These are phyloP conservation scores for Henningerozyma blattae DNA, from an alignment of 805 yeast genomes.

Conservation along the genomic window DNA sequence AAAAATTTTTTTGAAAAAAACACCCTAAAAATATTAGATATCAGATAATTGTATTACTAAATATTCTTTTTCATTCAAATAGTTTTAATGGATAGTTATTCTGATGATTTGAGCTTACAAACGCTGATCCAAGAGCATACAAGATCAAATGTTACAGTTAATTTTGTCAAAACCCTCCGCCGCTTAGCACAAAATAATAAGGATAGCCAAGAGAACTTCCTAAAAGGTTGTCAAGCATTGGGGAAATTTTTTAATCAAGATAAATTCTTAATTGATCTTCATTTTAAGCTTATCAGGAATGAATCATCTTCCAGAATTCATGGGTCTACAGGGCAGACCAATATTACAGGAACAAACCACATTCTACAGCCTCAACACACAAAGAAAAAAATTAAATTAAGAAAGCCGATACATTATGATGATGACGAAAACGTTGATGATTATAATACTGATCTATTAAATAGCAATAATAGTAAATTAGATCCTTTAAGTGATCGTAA, in stretches of 20 bases:
- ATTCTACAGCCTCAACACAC: too few relatives aligned
- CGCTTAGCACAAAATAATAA: conserved; percentile 9
- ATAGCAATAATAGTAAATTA: neutral
- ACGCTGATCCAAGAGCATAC: conserved; percentile 15
- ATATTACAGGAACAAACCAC: neutral
- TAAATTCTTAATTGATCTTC: conserved; percentile 5
- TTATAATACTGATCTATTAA: neutral
- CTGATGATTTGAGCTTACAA: too few relatives aligned
- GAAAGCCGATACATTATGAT: too few relatives aligned
- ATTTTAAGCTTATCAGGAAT: too few relatives aligned
- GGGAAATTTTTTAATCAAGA: conserved; percentile 16
- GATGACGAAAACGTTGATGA: conserved; percentile 2
- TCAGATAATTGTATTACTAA: too few relatives aligned
- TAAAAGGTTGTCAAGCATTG: conserved; percentile 14
- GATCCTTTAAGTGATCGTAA: neutral
- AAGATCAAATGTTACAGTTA: conserved; percentile 10
- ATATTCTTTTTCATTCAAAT: too few relatives aligned
- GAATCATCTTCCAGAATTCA: too few relatives aligned
- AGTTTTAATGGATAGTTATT: too few relatives aligned
- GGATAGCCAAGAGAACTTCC: conserved; percentile 8
- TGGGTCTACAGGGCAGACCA: neutral
- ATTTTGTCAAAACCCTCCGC: conserved; percentile 11
- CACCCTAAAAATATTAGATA: too few relatives aligned
- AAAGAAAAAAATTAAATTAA: too few relatives aligned
- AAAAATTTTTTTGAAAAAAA: too few relatives aligned